phyloP scores from a whole-genome alignment of 176 grass and related monocot species.

The Oryza nivara region DNA sequence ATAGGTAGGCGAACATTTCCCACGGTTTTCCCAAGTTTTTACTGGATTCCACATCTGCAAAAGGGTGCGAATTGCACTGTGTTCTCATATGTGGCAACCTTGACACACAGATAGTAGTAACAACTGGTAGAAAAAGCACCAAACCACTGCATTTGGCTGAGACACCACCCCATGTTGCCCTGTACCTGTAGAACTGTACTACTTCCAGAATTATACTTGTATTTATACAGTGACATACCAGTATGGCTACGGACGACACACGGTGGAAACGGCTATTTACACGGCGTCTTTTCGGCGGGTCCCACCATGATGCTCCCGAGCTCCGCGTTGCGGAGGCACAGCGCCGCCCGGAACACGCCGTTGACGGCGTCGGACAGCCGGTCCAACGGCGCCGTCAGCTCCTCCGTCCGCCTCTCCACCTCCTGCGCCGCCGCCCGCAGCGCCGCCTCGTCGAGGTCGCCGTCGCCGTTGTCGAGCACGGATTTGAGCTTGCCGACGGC shows the following conservation, averaged over 20 bases:
- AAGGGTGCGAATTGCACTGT: constrained; percentile 27
- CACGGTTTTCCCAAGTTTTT: constrained; percentile 10
- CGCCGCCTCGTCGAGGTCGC: constrained; percentile 26
- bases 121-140: not conserved
- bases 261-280: constrained; percentile 34
- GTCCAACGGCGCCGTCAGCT: constrained; percentile 57
- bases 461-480: constrained; percentile 21
- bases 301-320: constrained; percentile 49
- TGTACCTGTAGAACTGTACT: not conserved
- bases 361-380: constrained; percentile 55
- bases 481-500: constrained; percentile 43
- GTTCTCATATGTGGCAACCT: constrained; percentile 7
- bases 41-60: constrained; percentile 30
- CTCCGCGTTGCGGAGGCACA: constrained; percentile 64
- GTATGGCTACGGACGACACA: not conserved
- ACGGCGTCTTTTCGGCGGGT: constrained; percentile 19
- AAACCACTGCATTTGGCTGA: not conserved
- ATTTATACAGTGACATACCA: not conserved
- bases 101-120: constrained; percentile 4
- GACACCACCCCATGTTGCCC: not conserved
- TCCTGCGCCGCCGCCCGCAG: constrained; percentile 26
- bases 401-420: constrained; percentile 61
- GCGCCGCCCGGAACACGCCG: constrained; percentile 67
- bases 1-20: not conserved
- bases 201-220: not conserved